Evolutionary conservation across 1,284 basidiomycete genomes (phyloP).

Genomic region (Blastosporella zonata): DNA sequence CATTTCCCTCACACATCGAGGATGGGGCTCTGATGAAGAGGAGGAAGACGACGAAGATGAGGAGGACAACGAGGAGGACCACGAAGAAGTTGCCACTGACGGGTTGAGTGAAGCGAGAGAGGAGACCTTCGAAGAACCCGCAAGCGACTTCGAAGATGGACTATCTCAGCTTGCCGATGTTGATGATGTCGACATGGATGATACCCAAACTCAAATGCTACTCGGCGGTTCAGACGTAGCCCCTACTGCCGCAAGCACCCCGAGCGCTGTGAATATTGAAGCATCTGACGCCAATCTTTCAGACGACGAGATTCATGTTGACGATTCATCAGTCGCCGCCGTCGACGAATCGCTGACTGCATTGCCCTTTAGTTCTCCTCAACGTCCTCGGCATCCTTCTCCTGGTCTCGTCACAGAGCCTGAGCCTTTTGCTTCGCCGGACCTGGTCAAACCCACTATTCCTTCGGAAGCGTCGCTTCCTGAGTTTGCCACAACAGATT

Average conservation of each 20-base stretch:
- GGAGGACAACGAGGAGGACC: conserved; percentile 24
- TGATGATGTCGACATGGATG: conserved; percentile 18
- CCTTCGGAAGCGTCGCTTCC: not conserved
- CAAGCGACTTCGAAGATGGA: conserved; percentile 8
- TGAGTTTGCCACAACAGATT: not conserved
- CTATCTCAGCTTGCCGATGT: conserved; percentile 10
- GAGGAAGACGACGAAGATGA: conserved; percentile 30
- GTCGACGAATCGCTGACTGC: conserved; percentile 14
- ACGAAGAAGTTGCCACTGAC: conserved; percentile 10
- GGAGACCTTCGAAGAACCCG: not conserved
- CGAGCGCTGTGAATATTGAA: not conserved
- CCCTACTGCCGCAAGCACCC: not conserved
- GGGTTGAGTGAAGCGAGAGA: conserved; percentile 25
- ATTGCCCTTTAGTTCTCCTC: conserved; percentile 2
- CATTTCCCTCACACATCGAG: conserved; percentile 36
- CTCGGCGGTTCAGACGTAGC: conserved; percentile 10
- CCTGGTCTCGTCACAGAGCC: not conserved
- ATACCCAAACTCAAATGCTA: conserved; percentile 24
- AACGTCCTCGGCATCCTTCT: not conserved
- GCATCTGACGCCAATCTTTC: conserved; percentile 1
- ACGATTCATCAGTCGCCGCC: conserved; percentile 10
- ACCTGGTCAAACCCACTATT: not conserved
- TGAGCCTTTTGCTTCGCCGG: not conserved
- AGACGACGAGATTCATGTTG: conserved; percentile 11
- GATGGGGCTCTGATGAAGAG: conserved; percentile 34